Evolutionary conservation across 108 stramenopile genomes (phyloP).

Genomic region (Cyclotella choctawhatcheeana): DNA sequence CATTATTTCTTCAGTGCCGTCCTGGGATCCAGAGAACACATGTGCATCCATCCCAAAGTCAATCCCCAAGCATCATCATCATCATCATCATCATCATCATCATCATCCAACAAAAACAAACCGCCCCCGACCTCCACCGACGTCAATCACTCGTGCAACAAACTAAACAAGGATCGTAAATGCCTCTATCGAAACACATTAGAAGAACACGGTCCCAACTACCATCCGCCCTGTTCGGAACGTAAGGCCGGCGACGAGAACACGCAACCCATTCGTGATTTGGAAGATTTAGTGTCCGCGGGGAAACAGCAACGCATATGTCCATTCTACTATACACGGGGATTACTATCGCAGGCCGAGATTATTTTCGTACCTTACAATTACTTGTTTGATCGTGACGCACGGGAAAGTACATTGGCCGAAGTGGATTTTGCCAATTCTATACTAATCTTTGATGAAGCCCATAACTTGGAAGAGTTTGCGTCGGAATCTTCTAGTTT

Average conservation of each 20-base stretch:
- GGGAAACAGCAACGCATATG: constrained; percentile 86
- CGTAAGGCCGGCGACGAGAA: constrained; percentile 6
- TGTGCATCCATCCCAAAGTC: constrained; percentile 95
- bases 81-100: too few species aligned
- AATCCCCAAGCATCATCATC: constrained; percentile 47
- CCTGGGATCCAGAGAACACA: constrained; percentile 95
- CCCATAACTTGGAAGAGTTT: constrained; percentile 98
- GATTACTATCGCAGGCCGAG: constrained; percentile 78
- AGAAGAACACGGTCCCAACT: constrained; percentile 44
- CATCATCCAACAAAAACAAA: constrained; percentile 8
- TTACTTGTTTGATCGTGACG: constrained; percentile 95
- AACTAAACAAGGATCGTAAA: constrained; percentile 79
- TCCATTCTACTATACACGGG: constrained; percentile 93
- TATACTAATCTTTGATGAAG: constrained; percentile 97
- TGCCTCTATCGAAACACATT: constrained; percentile 80
- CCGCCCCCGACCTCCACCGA: constrained; percentile 33
- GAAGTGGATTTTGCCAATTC: constrained; percentile 87
- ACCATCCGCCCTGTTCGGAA: not conserved
- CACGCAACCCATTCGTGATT: constrained; percentile 92
- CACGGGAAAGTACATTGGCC: constrained; percentile 69
- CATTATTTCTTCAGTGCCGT: constrained; percentile 68
- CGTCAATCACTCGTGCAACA: constrained; percentile 87
- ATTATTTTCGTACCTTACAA: constrained; percentile 98
- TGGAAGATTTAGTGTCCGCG: constrained; percentile 92
- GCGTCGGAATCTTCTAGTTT: constrained; percentile 94